Evolutionary conservation across 306 rosid species (phyloP).

Genomic region (Rosa chinensis): DNA sequence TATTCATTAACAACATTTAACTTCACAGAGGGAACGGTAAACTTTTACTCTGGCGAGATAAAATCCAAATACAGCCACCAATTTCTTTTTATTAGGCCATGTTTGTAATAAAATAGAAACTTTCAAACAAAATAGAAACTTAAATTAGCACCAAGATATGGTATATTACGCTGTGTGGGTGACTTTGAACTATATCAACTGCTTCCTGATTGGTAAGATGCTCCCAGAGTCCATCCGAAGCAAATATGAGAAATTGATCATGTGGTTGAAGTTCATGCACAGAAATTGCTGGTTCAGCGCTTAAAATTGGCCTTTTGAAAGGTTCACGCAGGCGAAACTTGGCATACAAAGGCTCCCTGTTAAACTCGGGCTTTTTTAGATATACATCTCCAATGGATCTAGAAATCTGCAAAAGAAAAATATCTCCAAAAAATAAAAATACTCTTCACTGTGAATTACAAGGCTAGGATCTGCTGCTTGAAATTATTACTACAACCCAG

Average conservation of each 20-base stretch:
- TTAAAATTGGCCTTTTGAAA: slow-evolving; percentile 73
- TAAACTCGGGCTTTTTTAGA: slow-evolving; percentile 79
- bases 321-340: slow-evolving; percentile 77
- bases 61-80: not conserved
- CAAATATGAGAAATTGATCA: slow-evolving; percentile 78
- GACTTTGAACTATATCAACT: slow-evolving; percentile 73
- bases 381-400: slow-evolving; percentile 82
- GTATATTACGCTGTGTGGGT: slow-evolving; percentile 69
- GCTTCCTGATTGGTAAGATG: slow-evolving; percentile 90
- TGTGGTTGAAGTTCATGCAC: slow-evolving; percentile 64
- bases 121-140: slow-evolving; percentile 9
- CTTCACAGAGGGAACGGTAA: not conserved
- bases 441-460: not conserved
- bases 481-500: not conserved
- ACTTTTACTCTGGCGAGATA: not conserved
- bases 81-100: not conserved
- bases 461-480: not conserved
- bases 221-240: slow-evolving; percentile 97
- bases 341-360: slow-evolving; percentile 70
- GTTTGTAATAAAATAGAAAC: not conserved
- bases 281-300: slow-evolving; percentile 79
- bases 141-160: not conserved
- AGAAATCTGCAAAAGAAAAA: slow-evolving; percentile 54
- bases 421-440: not conserved
- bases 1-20: not conserved